Evolutionary conservation across 2,329 filamentous ascomycete genomes (phyloP), one percentile per base, ranked within the genome.

Genomic region (Uncinocarpus reesii): DNA sequence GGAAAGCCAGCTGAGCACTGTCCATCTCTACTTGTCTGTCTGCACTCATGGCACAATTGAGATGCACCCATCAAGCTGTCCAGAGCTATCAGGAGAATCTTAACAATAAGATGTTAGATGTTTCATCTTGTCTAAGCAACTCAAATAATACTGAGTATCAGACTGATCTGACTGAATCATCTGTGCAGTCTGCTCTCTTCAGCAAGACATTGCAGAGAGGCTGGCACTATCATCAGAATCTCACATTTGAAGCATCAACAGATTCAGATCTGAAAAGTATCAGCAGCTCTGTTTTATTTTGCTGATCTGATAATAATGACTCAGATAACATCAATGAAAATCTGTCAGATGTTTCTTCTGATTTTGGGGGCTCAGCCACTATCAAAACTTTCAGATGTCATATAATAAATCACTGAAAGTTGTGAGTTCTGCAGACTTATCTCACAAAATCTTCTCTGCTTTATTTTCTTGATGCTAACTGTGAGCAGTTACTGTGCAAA

Each of bases 251-350:
- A 32, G 4, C 31, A 32, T 32, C 15, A n/a, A n/a, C 15, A 4
- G 37, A 48, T 31, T 28, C 35, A 15, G 24, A 36, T 11, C 41
- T 23, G 36, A 23, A 51, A 21, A 18, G 13, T 15, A 29, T 20
- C 7, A 41, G 18, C 24, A 34, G 34, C 37, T 20, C 23, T 7
- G 11, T 21, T 42, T 16, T 16, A 7, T 11, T n/a, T 26, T 18
- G 24, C 29, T 49, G 36, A 31, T 32, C 36, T 36, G 54, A 55
- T 36, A 23, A 56, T 51, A 49, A 53, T 50, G 48, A 49, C n/a
- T 49, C 41, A 43, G 47, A 56, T 56, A 32, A 58, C 42, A 57
- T 47, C 11, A 52, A 58, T 51, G 37, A 57, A 52, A 51, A 57
- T 38, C 50, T 58, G 18, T 51, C 51, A 8, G 37, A 58, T 15